Conservation (phyloP, 2,329 filamentous ascomycete genomes). For the Alternaria triticina region DNA sequence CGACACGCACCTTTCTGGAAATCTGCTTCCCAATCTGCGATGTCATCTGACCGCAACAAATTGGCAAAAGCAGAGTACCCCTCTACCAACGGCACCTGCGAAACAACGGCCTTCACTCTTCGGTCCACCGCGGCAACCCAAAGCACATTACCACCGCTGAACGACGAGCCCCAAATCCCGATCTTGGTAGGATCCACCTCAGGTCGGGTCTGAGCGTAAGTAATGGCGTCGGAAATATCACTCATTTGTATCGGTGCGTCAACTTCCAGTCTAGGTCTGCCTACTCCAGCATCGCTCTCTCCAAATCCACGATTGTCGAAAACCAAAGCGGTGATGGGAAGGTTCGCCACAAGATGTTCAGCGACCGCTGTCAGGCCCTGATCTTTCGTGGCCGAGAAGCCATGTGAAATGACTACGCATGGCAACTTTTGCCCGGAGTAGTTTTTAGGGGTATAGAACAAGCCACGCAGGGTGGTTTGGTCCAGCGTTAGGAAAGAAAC, state of each 20-base stretch:
- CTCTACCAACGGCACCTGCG: background rate
- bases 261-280: background rate
- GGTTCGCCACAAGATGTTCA: background rate
- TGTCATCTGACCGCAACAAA: background rate
- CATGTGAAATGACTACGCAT: background rate
- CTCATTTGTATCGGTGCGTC: background rate
- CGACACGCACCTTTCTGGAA: background rate
- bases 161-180: conserved; percentile 4
- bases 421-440: background rate
- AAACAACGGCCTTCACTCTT: conserved; percentile 7
- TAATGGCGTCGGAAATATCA: conserved; percentile 2
- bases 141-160: background rate
- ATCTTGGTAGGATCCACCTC: conserved; percentile 1
- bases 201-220: background rate
- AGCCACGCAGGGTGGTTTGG: background rate
- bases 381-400: background rate
- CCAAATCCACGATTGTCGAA: conserved; percentile 5
- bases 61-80: background rate
- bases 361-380: background rate
- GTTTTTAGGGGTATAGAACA: background rate
- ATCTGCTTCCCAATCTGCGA: background rate
- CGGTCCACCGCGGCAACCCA: conserved; percentile 4
- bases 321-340: background rate
- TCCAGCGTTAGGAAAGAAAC: background rate
- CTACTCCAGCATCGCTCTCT: background rate